Conservation (phyloP, 495 filamentous ascomycete species). For the Daldinia vernicosa region DNA sequence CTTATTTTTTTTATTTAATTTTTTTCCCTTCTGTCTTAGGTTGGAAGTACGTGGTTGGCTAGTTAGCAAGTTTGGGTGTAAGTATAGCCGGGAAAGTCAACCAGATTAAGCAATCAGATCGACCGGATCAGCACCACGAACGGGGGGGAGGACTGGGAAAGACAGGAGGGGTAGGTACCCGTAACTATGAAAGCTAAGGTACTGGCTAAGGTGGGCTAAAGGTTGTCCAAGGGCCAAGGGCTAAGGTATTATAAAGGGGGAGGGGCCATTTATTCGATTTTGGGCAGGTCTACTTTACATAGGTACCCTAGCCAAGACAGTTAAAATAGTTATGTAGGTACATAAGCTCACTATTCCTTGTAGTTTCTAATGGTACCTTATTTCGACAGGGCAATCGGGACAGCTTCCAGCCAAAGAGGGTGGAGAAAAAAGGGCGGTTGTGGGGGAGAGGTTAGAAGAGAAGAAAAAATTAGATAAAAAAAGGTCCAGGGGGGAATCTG, state of each 20-base stretch:
- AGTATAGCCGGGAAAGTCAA: conserved; percentile 26
- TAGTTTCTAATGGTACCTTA: conserved; percentile 28
- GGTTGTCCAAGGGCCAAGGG: background rate
- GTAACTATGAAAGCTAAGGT: conserved; percentile 5
- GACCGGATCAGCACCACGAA: conserved; percentile 37
- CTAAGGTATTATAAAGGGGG: conserved; percentile 28
- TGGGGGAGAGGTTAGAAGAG: conserved; percentile 11
- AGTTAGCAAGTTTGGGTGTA: conserved; percentile 42
- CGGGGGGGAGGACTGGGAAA: background rate
- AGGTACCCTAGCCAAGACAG: conserved; percentile 6
- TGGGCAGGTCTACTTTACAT: conserved; percentile 23
- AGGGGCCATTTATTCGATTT: conserved; percentile 18
- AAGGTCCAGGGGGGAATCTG: conserved; percentile 12
- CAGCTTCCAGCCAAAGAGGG: conserved; percentile 32
- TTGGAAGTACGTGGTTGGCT: conserved; percentile 42
- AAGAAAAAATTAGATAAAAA: conserved; percentile 12
- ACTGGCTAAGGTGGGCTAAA: no score
- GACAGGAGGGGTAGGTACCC: conserved; percentile 32
- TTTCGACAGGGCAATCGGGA: conserved; percentile 32
- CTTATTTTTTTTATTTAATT: conserved; percentile 32
- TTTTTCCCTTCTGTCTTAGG: conserved; percentile 40
- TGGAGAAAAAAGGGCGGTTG: conserved; percentile 14
- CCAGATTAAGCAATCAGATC: conserved; percentile 51
- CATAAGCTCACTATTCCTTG: background rate
- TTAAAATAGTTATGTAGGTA: background rate